These are phyloP conservation scores for Gossypium rotundifolium DNA, from an alignment of 345 rosid genomes.

Conservation along the genomic window DNA sequence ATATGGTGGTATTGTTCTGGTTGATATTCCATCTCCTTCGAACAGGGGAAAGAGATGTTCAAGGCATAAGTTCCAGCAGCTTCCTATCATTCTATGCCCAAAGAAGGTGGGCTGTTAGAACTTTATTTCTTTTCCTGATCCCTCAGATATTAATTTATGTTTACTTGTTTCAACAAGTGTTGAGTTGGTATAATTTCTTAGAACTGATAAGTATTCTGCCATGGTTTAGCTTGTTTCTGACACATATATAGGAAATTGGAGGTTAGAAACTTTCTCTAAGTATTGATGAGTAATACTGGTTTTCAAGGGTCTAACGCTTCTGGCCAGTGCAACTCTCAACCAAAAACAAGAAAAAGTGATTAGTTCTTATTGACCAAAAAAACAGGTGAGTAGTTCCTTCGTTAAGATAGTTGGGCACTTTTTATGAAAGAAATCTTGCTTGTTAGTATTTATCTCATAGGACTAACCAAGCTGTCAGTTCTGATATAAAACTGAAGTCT, in stretches of 20 bases:
- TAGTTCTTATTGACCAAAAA: no score
- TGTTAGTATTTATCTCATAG: not conserved
- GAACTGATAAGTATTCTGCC: not conserved
- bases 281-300: not conserved
- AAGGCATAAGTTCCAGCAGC: slow-evolving; percentile 21
- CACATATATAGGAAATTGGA: not conserved
- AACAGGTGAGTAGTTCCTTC: not conserved
- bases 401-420: not conserved
- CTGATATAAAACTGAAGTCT: not conserved
- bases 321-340: not conserved
- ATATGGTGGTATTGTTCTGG: slow-evolving; percentile 50
- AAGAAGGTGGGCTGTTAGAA: slow-evolving; percentile 38
- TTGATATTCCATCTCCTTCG: slow-evolving; percentile 41
- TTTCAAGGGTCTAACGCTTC: not conserved
- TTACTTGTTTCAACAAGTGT: not conserved
- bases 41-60: slow-evolving; percentile 26
- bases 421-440: not conserved
- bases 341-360: no score
- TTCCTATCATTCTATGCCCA: slow-evolving; percentile 41
- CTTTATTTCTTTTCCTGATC: not conserved
- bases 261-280: not conserved
- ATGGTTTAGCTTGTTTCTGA: not conserved
- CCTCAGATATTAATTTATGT: not conserved
- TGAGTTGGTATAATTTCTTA: not conserved
- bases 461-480: not conserved